phyloP scores from a whole-genome alignment of 2,329 filamentous ascomycete species.

The Bipolaris sorokiniana region DNA sequence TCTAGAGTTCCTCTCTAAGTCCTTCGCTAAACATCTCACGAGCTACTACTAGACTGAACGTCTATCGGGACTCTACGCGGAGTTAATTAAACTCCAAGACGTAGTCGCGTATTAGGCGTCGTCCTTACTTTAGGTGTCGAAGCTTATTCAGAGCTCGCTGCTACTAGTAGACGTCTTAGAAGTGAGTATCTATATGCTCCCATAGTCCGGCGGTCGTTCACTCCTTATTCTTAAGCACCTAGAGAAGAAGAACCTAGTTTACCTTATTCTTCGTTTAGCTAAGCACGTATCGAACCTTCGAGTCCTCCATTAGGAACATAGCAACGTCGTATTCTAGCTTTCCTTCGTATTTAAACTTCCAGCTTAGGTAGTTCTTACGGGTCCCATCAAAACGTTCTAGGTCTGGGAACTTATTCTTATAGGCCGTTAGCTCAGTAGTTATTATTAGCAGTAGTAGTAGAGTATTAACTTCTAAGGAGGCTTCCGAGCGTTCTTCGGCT shows the following conservation, averaged over 20 bases:
- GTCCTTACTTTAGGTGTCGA: not conserved
- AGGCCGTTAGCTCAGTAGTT: not conserved
- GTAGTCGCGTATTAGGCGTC: not conserved
- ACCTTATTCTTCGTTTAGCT: not conserved
- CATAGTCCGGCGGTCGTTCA: too few relatives aligned
- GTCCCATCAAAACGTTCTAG: not conserved
- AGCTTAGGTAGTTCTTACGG: not conserved
- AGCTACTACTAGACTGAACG: not conserved
- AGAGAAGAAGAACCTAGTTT: not conserved
- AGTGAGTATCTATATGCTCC: too few relatives aligned
- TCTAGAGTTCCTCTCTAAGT: not conserved
- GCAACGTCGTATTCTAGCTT: not conserved
- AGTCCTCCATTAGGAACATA: too few relatives aligned
- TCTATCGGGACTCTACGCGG: not conserved
- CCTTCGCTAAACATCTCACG: not conserved
- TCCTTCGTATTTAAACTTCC: not conserved
- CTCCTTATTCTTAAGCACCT: not conserved
- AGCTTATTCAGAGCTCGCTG: not conserved
- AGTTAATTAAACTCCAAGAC: not conserved
- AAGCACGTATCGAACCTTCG: not conserved
- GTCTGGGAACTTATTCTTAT: not conserved
- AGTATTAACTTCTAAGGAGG: too few relatives aligned
- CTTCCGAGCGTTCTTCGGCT: too few relatives aligned
- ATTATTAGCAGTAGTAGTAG: too few relatives aligned
- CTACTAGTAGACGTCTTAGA: too few relatives aligned